These are phyloP conservation scores for Monilinia aucupariae DNA, from an alignment of 2,329 filamentous ascomycete species.

Conservation along the genomic window DNA sequence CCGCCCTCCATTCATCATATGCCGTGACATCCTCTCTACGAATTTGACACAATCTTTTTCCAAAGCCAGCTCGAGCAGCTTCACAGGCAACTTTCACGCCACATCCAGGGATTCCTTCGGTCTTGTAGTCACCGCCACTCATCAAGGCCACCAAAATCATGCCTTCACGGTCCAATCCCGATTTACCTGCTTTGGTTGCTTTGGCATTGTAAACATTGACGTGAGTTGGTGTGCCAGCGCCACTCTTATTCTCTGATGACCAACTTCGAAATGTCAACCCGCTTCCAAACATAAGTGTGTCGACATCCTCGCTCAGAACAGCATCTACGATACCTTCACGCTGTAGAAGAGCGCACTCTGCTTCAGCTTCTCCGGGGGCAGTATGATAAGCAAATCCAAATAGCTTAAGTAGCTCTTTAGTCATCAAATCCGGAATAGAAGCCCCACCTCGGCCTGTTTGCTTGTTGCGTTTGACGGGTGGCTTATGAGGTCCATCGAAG, in stretches of 20 bases:
- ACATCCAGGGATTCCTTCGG: constrained; percentile 80
- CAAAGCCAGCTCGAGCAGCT: constrained; percentile 83
- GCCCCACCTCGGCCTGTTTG: constrained; percentile 59
- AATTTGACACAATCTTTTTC: constrained; percentile 64
- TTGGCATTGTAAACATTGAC: constrained; percentile 72
- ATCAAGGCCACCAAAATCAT: constrained; percentile 94
- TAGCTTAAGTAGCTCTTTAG: constrained; percentile 75
- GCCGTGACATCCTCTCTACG: constrained; percentile 53
- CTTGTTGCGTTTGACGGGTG: constrained; percentile 83
- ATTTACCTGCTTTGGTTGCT: constrained; percentile 44
- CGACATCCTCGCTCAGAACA: constrained; percentile 92
- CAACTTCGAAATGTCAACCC: constrained; percentile 73
- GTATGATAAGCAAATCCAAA: constrained; percentile 82
- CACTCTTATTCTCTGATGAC: constrained; percentile 64
- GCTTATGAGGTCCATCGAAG: constrained; percentile 82
- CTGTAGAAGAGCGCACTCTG: constrained; percentile 87
- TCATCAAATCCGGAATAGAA: constrained; percentile 64
- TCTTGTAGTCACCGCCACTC: constrained; percentile 91
- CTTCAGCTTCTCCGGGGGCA: constrained; percentile 91
- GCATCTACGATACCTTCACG: constrained; percentile 79
- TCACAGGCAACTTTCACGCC: constrained; percentile 86
- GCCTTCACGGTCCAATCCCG: constrained; percentile 70
- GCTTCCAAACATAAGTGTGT: constrained; percentile 96
- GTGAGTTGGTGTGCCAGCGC: constrained; percentile 70
- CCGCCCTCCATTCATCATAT: constrained; percentile 64